Percentiles rank a stretch among this genome's conserved stretches.
These are phyloP conservation scores for Stachybotrys chartarum DNA, from an alignment of 2,329 filamentous ascomycete genomes.

Conservation along the genomic window DNA sequence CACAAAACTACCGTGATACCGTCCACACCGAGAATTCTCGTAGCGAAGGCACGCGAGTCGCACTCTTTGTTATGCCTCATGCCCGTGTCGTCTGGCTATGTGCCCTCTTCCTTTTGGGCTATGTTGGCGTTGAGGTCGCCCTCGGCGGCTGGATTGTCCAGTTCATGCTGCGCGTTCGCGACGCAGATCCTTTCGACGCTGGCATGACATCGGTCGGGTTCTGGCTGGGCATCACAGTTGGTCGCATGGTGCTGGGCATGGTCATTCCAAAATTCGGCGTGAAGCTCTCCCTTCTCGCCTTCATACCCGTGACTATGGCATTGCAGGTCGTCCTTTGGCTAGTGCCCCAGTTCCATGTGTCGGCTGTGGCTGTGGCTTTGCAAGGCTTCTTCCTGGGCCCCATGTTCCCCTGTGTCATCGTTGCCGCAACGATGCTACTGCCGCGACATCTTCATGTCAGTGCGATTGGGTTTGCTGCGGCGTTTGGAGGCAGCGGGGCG, in stretches of 20 bases:
- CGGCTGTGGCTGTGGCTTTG: slow-evolving; percentile 61
- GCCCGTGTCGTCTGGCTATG: slow-evolving; percentile 61
- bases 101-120: slow-evolving; percentile 65
- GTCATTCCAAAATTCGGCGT: slow-evolving; percentile 66
- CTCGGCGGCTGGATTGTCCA: slow-evolving; percentile 78
- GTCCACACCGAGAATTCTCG: slow-evolving; percentile 13
- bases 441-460: slow-evolving; percentile 69
- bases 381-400: slow-evolving; percentile 77
- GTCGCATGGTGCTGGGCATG: slow-evolving; percentile 64
- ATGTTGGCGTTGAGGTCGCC: slow-evolving; percentile 69
- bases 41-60: slow-evolving; percentile 20
- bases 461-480: slow-evolving; percentile 70
- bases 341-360: slow-evolving; percentile 69
- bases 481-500: slow-evolving; percentile 67
- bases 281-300: slow-evolving; percentile 52
- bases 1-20: slow-evolving; percentile 40
- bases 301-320: slow-evolving; percentile 56
- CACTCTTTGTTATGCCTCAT: slow-evolving; percentile 32
- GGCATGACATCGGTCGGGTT: slow-evolving; percentile 74
- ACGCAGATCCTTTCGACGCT: slow-evolving; percentile 59
- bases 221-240: slow-evolving; percentile 73
- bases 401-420: slow-evolving; percentile 65
- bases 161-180: slow-evolving; percentile 71
- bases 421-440: slow-evolving; percentile 61
- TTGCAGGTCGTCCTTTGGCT: slow-evolving; percentile 75